Base-by-base conservation (phyloP, 164 flowering plant species). In the Vitis amurensis region DNA sequence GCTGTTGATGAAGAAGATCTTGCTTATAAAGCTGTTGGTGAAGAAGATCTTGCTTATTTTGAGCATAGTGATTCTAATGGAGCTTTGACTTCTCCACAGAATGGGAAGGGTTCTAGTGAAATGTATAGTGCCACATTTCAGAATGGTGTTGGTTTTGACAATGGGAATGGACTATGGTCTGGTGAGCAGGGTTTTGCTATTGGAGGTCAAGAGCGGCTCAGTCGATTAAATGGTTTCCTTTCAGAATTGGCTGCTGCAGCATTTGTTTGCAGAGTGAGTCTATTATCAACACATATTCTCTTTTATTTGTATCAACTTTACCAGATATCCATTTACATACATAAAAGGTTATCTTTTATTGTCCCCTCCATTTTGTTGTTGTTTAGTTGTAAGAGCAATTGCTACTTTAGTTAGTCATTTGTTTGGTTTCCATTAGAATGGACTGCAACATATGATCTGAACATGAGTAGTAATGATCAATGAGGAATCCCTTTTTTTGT, bases 181-280 rank as follows among this genome's bases (percentile, higher is more conserved):
- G 78, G 93, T 69, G 97, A 92, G 65, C 98, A 92, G 67, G 98
- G 99, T 63, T 95, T 95, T 81, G 94, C 99, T 37, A 84, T 95
- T 73, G 99, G 99, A 68, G 97, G 98, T 68, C 85, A 87, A 67
- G 99, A 95, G 73, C 87, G 89, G 48, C 80, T 79, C 67, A 87
- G 98, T 71, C 82, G 97, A 72, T 72, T 62, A 68, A 85, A 87
- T 79, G 97, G 97, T 72, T 93, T 90, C 79, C 92, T 93, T 64
- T 90, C 99, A 49, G 99, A 95, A 77, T 79, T 95, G 85, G 99
- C 98, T 75, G 98, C 96, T 71, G 99, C 96, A 53, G 94, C 97
- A 64, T 95, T 90, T 80, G 99, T 93, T 69, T 95, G 99, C 83
- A 80, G 91, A 78, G 99, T 94, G 78, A 88, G 93, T 77, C 62